These are phyloP conservation scores for Phytophthora colocasiae DNA, from an alignment of 352 stramenopile species.

Conservation along the genomic window DNA sequence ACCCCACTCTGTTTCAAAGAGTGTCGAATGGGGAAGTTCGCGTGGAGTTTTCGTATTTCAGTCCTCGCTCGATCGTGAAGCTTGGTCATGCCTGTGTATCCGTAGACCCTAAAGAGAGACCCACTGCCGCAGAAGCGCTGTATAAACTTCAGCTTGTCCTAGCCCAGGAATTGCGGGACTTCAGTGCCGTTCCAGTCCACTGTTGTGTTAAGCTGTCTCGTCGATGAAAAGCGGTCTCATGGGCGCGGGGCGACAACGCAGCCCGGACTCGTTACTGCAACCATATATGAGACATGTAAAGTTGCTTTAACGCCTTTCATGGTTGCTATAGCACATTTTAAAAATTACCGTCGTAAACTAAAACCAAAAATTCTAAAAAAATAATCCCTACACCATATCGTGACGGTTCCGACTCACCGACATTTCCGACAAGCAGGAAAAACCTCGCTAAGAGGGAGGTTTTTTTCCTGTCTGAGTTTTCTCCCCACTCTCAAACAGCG, in stretches of 20 bases:
- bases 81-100: slow-evolving; percentile 12
- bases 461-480: no score
- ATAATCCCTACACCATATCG: no score
- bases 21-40: slow-evolving; percentile 6
- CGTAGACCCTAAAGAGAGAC: slow-evolving; percentile 7
- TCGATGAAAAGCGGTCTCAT: slow-evolving; percentile 1
- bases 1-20: slow-evolving; percentile 13
- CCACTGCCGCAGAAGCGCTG: slow-evolving; percentile 13
- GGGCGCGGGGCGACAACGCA: slow-evolving; percentile 1
- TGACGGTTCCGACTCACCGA: no score
- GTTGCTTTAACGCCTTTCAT: no score
- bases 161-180: slow-evolving; percentile 1
- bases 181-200: not conserved
- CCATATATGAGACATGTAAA: no score
- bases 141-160: slow-evolving; percentile 19
- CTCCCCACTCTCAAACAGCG: no score
- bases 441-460: no score
- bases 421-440: no score
- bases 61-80: slow-evolving; percentile 1
- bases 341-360: no score
- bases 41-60: slow-evolving; percentile 14
- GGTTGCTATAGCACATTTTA: no score
- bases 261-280: no score
- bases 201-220: slow-evolving; percentile 7
- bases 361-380: no score